Base-by-base conservation (phyloP, 805 yeast genomes). In the Nakazawaea ernobii region DNA sequence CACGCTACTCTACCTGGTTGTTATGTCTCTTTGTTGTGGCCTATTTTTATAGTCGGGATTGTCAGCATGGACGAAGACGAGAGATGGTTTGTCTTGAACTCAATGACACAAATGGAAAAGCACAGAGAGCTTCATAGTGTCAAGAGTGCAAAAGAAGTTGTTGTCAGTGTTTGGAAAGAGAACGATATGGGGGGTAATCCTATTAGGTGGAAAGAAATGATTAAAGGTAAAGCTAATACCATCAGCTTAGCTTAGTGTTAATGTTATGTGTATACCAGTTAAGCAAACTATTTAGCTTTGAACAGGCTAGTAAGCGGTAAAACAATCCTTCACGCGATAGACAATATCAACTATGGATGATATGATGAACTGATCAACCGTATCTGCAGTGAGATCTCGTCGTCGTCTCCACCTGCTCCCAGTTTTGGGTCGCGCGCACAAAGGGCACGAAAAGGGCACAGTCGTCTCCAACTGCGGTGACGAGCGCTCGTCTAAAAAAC, bases 11-110 rank as follows among this genome's bases (percentile, higher is more conserved):
- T 62, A 11, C 70, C 68, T 2, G 63, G 55, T 26, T 53, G 59
- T 26, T 63, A 62, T 37, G 66, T 67, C 63, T 61, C 74, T 1
- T 48, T 70, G 13, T 51, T 69, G 2, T 70, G 75, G 75, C 70
- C 75, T 1, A 43, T 69, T 3, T 70, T 70, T 51, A 59, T 70
- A 3, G 50, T 70, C 14, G 74, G 74, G 1, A 52, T 68, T 2
- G 65, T 65, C 0, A 56, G 66, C 4, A 59, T 58, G 8, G 60
- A 57, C 8, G 72, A 67, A 30, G 68, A 66, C 2, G 63, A 59
- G 14, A 52, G 74, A 33, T 65, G 70, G 71, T 69, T 67, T 55
- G 70, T 70, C 2, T 52, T 70, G 24, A 54, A 63, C 28, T 55
- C 61, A 2, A 50, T 70, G 36, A 55, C 58, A 3, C 57, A 59